These are phyloP conservation scores for Sutorius australiensis DNA, from an alignment of 768 basidiomycete species.

Conservation along the genomic window DNA sequence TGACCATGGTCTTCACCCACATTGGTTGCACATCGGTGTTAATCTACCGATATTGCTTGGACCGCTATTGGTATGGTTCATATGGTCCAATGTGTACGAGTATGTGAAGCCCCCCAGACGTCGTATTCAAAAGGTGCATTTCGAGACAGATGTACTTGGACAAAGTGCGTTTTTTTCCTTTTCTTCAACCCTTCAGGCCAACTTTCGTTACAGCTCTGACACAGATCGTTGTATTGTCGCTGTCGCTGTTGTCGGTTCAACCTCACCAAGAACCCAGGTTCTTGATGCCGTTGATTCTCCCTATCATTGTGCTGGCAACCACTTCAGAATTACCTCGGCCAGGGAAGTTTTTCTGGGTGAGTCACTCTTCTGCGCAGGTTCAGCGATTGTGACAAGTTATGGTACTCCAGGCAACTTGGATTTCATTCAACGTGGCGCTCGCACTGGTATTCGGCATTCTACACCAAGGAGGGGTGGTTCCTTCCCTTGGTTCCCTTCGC, in stretches of 20 bases:
- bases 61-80: conserved; percentile 30
- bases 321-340: conserved; percentile 26
- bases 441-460: conserved; percentile 35
- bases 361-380: background rate
- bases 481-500: conserved; percentile 34
- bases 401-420: conserved; percentile 25
- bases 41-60: conserved; percentile 40
- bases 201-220: conserved; percentile 24
- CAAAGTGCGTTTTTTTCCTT: conserved; percentile 10
- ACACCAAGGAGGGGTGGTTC: conserved; percentile 42
- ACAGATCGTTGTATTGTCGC: conserved; percentile 28
- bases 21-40: conserved; percentile 37
- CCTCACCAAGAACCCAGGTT: conserved; percentile 42
- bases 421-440: conserved; percentile 27
- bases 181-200: background rate
- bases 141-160: conserved; percentile 11
- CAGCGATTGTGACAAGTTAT: background rate
- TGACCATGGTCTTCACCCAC: conserved; percentile 38
- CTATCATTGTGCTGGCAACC: conserved; percentile 28
- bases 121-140: conserved; percentile 5
- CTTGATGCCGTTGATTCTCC: conserved; percentile 34
- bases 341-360: conserved; percentile 33
- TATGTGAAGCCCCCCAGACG: background rate
- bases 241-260: conserved; percentile 31
- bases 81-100: conserved; percentile 9